Percentiles rank a stretch among this genome's conserved stretches.
Evolutionary conservation across 1,139 yeast species (phyloP).

Genomic region (Blastobotrys serpentis): DNA sequence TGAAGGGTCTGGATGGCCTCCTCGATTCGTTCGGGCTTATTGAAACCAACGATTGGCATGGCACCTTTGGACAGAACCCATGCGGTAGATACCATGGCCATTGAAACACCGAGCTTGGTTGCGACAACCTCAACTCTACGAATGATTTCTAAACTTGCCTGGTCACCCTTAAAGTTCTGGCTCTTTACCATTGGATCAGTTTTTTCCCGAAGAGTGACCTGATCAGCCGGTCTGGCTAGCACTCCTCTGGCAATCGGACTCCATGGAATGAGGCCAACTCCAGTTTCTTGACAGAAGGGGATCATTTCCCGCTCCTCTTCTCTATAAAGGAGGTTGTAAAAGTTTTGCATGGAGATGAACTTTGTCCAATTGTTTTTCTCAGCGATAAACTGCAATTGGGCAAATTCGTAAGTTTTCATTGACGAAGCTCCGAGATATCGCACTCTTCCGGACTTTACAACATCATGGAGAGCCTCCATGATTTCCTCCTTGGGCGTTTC

Average conservation of each 20-base stretch:
- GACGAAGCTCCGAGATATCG: constrained; percentile 63
- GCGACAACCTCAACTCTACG: constrained; percentile 54
- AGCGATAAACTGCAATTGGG: constrained; percentile 51
- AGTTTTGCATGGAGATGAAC: constrained; percentile 60
- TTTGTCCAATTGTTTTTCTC: constrained; percentile 53
- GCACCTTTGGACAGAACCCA: constrained; percentile 56
- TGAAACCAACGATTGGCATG: constrained; percentile 58
- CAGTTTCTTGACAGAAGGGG: constrained; percentile 50
- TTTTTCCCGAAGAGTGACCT: constrained; percentile 15
- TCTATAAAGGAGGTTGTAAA: constrained; percentile 53
- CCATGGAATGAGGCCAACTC: constrained; percentile 54
- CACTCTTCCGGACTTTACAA: constrained; percentile 48
- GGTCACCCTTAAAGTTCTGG: constrained; percentile 6
- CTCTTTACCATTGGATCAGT: constrained; percentile 14
- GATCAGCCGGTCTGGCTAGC: constrained; percentile 45
- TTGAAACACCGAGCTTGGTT: constrained; percentile 45
- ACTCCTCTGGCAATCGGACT: constrained; percentile 52
- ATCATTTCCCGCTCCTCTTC: constrained; percentile 64
- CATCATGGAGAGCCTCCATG: constrained; percentile 55
- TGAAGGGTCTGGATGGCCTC: constrained; percentile 50
- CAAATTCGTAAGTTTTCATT: constrained; percentile 47
- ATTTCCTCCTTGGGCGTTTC: constrained; percentile 50
- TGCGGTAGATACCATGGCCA: constrained; percentile 56
- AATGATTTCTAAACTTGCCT: constrained; percentile 39
- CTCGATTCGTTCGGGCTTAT: constrained; percentile 49